Conservation (phyloP, 805 yeast species). For the Ogataea siamensis region DNA sequence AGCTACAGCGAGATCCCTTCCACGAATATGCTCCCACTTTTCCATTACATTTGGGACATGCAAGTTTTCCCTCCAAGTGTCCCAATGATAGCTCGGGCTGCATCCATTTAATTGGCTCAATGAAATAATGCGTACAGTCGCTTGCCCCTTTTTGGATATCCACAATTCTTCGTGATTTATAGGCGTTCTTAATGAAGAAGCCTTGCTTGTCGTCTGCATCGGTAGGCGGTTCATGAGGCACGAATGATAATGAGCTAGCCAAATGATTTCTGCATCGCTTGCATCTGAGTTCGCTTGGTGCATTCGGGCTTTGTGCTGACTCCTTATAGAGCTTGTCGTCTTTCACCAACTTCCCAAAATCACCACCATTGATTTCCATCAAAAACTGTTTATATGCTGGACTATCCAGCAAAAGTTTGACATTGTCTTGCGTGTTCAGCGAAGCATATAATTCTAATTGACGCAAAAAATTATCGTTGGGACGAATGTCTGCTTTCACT, state of each 20-base stretch:
- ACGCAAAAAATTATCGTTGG: constrained; percentile 70
- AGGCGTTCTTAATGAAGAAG: constrained; percentile 62
- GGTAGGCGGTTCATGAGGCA: constrained; percentile 62
- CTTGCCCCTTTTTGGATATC: constrained; percentile 55
- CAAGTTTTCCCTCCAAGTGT: constrained; percentile 80
- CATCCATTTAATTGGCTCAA: constrained; percentile 95
- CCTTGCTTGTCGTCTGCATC: constrained; percentile 62
- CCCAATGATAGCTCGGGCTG: constrained; percentile 67
- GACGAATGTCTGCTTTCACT: constrained; percentile 57
- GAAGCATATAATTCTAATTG: constrained; percentile 67
- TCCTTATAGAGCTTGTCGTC: constrained; percentile 18
- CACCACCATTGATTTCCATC: constrained; percentile 30
- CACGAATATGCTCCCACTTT: constrained; percentile 92
- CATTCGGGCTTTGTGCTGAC: constrained; percentile 1
- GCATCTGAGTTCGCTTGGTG: constrained; percentile 52
- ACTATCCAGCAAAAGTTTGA: constrained; percentile 17
- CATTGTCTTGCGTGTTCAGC: constrained; percentile 39
- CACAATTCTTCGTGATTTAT: constrained; percentile 57
- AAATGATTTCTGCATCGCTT: constrained; percentile 74
- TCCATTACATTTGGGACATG: constrained; percentile 78
- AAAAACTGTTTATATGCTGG: constrained; percentile 44
- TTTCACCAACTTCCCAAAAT: constrained; percentile 15
- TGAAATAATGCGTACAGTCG: constrained; percentile 78
- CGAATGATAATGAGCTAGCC: constrained; percentile 61
- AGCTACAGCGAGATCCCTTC: constrained; percentile 92